phyloP scores from a whole-genome alignment of 805 yeast species.

The Lachancea kluyveri region DNA sequence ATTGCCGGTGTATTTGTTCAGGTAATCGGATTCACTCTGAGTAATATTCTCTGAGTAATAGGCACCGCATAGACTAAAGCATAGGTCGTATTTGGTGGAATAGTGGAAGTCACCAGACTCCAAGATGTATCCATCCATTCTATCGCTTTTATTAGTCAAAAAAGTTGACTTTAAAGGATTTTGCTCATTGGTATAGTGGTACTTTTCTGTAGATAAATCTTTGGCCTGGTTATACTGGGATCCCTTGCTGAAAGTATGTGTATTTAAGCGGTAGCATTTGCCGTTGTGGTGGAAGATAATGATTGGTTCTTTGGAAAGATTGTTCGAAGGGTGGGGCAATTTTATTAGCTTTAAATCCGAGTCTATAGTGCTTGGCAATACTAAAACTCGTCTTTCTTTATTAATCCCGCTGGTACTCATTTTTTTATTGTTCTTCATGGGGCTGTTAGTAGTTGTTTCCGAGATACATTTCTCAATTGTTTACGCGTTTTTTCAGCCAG shows the following conservation, averaged over 20 bases:
- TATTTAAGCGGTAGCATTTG: constrained; percentile 15
- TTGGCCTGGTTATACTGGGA: constrained; percentile 14
- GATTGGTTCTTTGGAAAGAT: constrained; percentile 13
- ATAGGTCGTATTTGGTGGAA: constrained; percentile 18
- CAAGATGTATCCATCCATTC: constrained; percentile 20
- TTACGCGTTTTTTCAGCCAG: too few relatives aligned
- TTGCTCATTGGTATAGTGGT: constrained; percentile 21
- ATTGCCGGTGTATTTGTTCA: constrained; percentile 1
- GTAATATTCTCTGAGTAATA: constrained; percentile 11
- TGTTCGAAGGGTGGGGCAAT: constrained; percentile 28
- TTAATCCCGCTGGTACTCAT: too few relatives aligned
- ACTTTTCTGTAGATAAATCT: constrained; percentile 20
- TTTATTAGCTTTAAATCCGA: constrained; percentile 12
- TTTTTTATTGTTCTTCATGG: too few relatives aligned
- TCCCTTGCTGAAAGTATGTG: constrained; percentile 23
- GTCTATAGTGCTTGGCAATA: constrained; percentile 2
- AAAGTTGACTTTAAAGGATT: constrained; percentile 24
- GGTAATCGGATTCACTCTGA: constrained; percentile 19
- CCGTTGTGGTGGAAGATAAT: constrained; percentile 11
- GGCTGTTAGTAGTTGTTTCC: too few relatives aligned
- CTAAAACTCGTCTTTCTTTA: constrained; percentile 1
- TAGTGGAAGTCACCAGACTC: constrained; percentile 16
- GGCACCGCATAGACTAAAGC: constrained; percentile 24
- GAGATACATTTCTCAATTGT: too few relatives aligned
- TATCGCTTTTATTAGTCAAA: constrained; percentile 15